These are phyloP conservation scores for Acanthamoeba sp. DNA, from an alignment of 208 protist genomes.

Conservation along the genomic window DNA sequence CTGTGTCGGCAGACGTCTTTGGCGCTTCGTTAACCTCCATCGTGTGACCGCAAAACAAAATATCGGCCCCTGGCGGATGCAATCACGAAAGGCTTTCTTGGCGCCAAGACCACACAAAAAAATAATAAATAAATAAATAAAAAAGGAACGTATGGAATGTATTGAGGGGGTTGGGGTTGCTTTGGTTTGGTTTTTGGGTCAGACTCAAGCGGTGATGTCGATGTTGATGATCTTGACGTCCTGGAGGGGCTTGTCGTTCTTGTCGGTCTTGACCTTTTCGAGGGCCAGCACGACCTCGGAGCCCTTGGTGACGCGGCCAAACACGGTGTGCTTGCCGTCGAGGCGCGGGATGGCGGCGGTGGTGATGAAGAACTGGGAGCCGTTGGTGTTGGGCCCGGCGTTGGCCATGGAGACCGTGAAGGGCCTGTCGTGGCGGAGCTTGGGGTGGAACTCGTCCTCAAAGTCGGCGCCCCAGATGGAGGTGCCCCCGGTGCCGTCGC, in stretches of 20 bases:
- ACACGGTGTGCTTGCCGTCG: slow-evolving; percentile 94
- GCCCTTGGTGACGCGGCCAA: slow-evolving; percentile 95
- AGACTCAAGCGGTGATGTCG: slow-evolving; percentile 88
- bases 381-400: slow-evolving; percentile 90
- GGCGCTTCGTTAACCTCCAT: too few relatives aligned
- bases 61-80: too few relatives aligned
- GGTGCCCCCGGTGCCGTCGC: slow-evolving; percentile 94
- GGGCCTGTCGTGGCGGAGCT: slow-evolving; percentile 91
- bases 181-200: too few relatives aligned
- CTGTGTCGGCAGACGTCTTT: too few relatives aligned
- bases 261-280: slow-evolving; percentile 79
- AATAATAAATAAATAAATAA: too few relatives aligned
- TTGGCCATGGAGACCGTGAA: slow-evolving; percentile 99
- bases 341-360: slow-evolving; percentile 80
- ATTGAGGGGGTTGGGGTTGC: too few relatives aligned
- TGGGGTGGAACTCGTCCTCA: slow-evolving; percentile 96
- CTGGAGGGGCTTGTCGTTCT: slow-evolving; percentile 92
- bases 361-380: slow-evolving; percentile 91
- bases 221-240: slow-evolving; percentile 95
- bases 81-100: too few relatives aligned
- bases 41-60: neutral
- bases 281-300: slow-evolving; percentile 88
- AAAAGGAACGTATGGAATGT: too few relatives aligned
- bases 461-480: slow-evolving; percentile 95
- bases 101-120: too few relatives aligned